Evolutionary conservation across 768 basidiomycete genomes (phyloP).

Genomic region (Boletellus ananiceps): DNA sequence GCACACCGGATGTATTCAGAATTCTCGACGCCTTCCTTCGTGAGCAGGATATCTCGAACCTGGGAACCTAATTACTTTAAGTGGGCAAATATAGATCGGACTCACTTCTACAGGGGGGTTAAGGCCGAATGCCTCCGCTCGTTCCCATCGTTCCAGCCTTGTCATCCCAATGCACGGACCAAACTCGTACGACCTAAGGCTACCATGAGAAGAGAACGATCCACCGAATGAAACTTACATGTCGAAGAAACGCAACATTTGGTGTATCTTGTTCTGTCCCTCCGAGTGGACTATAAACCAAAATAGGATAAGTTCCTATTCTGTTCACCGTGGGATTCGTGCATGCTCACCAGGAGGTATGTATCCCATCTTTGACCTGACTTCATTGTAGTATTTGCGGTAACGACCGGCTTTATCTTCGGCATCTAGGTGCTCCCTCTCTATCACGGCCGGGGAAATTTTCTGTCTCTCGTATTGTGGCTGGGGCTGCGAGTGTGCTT

Average conservation of each 20-base stretch:
- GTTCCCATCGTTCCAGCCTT: conserved; percentile 85
- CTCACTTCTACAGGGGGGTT: conserved; percentile 75
- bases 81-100: not conserved
- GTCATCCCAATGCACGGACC: conserved; percentile 77
- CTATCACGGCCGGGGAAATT: conserved; percentile 6
- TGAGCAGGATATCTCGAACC: conserved; percentile 76
- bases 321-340: not conserved
- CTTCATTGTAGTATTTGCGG: conserved; percentile 44
- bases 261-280: conserved; percentile 56
- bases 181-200: conserved; percentile 63
- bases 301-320: not conserved
- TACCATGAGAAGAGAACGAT: conserved; percentile 4
- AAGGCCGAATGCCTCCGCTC: conserved; percentile 73
- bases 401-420: conserved; percentile 50
- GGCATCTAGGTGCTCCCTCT: conserved; percentile 34
- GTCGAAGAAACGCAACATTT: conserved; percentile 78
- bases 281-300: conserved; percentile 55
- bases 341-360: conserved; percentile 53
- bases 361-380: conserved; percentile 50
- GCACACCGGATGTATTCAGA: conserved; percentile 56
- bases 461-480: conserved; percentile 8
- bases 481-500: not conserved
- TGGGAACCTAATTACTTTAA: conserved; percentile 26
- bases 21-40: conserved; percentile 56
- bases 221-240: conserved; percentile 40